Base-by-base conservation (phyloP, 768 basidiomycete genomes). In the Lactarius psammicola region DNA sequence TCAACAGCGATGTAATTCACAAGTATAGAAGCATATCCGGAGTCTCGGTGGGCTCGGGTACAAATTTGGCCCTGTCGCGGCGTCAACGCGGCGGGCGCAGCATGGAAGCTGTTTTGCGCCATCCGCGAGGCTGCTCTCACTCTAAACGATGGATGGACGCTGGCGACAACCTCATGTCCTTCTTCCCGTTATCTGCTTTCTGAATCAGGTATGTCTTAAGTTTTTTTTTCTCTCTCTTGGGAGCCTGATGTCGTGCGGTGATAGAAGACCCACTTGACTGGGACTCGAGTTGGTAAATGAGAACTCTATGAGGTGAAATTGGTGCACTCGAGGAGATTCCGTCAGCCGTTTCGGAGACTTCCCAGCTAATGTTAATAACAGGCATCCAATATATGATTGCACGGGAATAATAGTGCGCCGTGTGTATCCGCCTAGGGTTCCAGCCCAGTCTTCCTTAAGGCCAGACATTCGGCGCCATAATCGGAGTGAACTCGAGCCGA, bases 1-100 rank as follows among this genome's bases (percentile, higher is more conserved):
- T 49, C 53, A 46, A 15, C 17, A 51, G 26, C 49, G 23, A 13
- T 26, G 46, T 49, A 49, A 46, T 42, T 31, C 49, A 42, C 53
- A 38, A 34, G 33, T 55, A 66, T 44, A 61, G 66, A 67, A 44
- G 56, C 53, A 18, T 0, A 20, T 15, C 51, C 57, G 66, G 61
- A 62, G 23, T 44, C 51, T 63, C 62, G 66, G 57, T 60, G 30
- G 30, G 13, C n/a, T 26, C 36, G 46, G 28, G 11, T 20, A 57
- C 60, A 20, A 3, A 66, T 66, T 66, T 58, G 60, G 65, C 13
- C 60, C 17, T 33, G 60, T 31, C 65, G 56, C 65, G 61, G 61
- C 60, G 40, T 59, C 56, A 54, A 33, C 51, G 56, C 56, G 60
- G 65, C 33, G 36, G 30, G 55, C 36, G 36, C 38, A 42, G 33